Conservation (phyloP, 495 filamentous ascomycete genomes). For the Lasiosphaeria hispida region DNA sequence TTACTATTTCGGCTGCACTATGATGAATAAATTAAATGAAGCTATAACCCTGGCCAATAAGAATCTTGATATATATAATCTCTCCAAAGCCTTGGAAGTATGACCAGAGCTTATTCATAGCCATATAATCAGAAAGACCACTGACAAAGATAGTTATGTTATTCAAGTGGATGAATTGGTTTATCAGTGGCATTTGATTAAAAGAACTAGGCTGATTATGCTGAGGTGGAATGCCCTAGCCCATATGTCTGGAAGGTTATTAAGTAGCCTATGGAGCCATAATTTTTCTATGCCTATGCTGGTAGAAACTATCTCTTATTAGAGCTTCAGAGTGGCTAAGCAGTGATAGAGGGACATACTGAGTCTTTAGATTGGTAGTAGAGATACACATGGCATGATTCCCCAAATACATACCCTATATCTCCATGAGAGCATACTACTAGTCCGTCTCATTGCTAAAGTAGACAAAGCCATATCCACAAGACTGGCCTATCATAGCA, state of each 20-base stretch:
- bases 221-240: slow-evolving; percentile 36
- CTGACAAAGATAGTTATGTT: slow-evolving; percentile 99
- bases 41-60: slow-evolving; percentile 96
- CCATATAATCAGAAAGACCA: slow-evolving; percentile 95
- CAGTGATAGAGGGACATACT: slow-evolving; percentile 28
- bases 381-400: slow-evolving; percentile 99
- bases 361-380: slow-evolving; percentile 94
- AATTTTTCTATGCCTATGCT: slow-evolving; percentile 39
- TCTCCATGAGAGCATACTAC: slow-evolving; percentile 90
- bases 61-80: slow-evolving; percentile 99
- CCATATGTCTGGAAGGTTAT: slow-evolving; percentile 37
- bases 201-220: slow-evolving; percentile 36
- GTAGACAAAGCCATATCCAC: slow-evolving; percentile 96
- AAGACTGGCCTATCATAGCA: slow-evolving; percentile 94
- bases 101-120: slow-evolving; percentile 96
- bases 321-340: not conserved
- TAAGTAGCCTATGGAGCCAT: slow-evolving; percentile 39
- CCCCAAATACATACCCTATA: slow-evolving; percentile 99
- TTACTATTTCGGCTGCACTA: slow-evolving; percentile 99
- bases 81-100: slow-evolving; percentile 99
- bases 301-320: slow-evolving; percentile 31
- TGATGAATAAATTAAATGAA: slow-evolving; percentile 99
- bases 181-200: slow-evolving; percentile 80
- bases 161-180: slow-evolving; percentile 99
- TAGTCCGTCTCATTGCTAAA: slow-evolving; percentile 93